A percentile compares a stretch with the other conserved stretches of the same genome.
Conservation (phyloP, 345 rosid species). For the Brassica napus region Da-Ae NC_063452.1:46886501-46887000, state of each 20-base stretch:
- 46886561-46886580: constrained; percentile 37
- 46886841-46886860: not conserved
- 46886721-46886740: not conserved
- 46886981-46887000: not conserved
- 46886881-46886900: no score
- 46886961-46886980: not conserved
- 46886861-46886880: no score
- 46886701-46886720: not conserved
- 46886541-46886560: constrained; percentile 43
- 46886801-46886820: not conserved
- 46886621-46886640: not conserved
- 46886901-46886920: no score
- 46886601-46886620: constrained; percentile 52
- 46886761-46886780: not conserved
- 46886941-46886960: not conserved
- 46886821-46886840: not conserved
- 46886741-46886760: not conserved
- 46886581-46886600: constrained; percentile 44
- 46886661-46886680: not conserved
- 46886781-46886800: not conserved
- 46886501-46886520: not conserved
- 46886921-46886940: not conserved
- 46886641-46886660: not conserved
- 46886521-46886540: constrained; percentile 31
- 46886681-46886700: not conserved